Evolutionary conservation across 75 land plant genomes (phyloP).

Genomic region (Adiantum capillusveneris): DNA sequence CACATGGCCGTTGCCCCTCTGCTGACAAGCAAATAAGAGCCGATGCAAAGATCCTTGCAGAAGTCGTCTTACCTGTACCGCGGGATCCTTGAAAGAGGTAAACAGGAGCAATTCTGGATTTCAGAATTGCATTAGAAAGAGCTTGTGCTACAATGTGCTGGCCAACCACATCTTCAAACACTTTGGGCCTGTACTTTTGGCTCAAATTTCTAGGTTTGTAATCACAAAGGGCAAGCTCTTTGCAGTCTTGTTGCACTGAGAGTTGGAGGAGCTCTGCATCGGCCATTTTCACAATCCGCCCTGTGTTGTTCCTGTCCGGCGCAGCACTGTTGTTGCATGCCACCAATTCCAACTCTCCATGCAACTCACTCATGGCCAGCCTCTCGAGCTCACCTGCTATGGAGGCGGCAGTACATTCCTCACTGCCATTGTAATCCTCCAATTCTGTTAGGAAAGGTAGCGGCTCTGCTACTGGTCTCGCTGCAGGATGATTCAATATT

Average conservation of each 20-base stretch:
- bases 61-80: constrained; percentile 49
- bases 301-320: no score
- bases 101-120: constrained; percentile 40
- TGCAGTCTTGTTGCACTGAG: no score
- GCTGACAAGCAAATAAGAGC: constrained; percentile 33
- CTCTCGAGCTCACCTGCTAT: background rate
- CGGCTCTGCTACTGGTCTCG: background rate
- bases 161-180: no score
- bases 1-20: constrained; percentile 23
- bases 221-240: no score
- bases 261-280: no score
- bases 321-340: no score
- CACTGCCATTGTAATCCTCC: constrained; percentile 5
- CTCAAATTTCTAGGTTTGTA: no score
- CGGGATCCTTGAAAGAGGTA: constrained; percentile 49
- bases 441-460: background rate
- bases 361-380: no score
- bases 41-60: constrained; percentile 45
- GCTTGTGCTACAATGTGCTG: constrained; percentile 47
- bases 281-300: no score
- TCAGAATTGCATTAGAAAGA: constrained; percentile 28
- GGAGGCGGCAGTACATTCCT: background rate
- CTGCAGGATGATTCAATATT: background rate
- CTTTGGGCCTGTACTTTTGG: no score
- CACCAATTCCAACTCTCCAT: no score